A percentile compares a stretch with the other conserved stretches of the same genome.
phyloP scores from a whole-genome alignment of 306 rosid species.

The Dryas alaskensis region DNA sequence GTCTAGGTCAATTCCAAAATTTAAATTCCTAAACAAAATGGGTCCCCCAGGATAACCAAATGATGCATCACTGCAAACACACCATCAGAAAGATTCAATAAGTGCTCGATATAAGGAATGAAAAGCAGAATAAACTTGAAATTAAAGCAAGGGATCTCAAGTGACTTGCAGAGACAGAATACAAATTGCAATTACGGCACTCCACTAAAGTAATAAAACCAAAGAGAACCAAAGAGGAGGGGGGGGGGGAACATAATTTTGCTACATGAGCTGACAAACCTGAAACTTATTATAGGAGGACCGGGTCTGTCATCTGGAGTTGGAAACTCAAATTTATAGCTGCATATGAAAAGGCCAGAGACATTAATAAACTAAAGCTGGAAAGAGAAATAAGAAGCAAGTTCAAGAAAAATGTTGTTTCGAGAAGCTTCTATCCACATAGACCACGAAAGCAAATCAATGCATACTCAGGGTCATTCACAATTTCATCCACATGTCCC shows the following conservation, averaged over 20 bases:
- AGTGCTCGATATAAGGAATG: not conserved
- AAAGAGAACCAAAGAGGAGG: not conserved
- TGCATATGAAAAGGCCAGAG: constrained; percentile 39
- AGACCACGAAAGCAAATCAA: constrained; percentile 21
- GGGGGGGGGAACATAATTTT: not conserved
- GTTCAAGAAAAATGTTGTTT: constrained; percentile 7
- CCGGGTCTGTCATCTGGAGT: constrained; percentile 99
- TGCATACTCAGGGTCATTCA: constrained; percentile 96
- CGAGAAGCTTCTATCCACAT: constrained; percentile 11
- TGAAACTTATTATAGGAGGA: constrained; percentile 97
- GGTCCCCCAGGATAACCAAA: constrained; percentile 99
- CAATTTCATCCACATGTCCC: constrained; percentile 86
- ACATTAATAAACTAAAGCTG: constrained; percentile 19
- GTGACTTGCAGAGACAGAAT: not conserved
- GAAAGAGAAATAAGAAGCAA: constrained; percentile 17
- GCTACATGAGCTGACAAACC: constrained; percentile 41
- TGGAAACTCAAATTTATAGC: constrained; percentile 99
- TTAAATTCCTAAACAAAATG: constrained; percentile 76
- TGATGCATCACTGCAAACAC: constrained; percentile 85
- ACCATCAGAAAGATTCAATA: constrained; percentile 19
- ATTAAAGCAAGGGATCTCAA: not conserved
- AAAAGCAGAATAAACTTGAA: not conserved
- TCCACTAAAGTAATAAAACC: no score
- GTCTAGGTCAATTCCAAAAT: constrained; percentile 97
- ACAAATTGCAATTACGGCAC: no score